phyloP scores from a whole-genome alignment of 2,329 filamentous ascomycete species.

The Fusarium redolens region DNA sequence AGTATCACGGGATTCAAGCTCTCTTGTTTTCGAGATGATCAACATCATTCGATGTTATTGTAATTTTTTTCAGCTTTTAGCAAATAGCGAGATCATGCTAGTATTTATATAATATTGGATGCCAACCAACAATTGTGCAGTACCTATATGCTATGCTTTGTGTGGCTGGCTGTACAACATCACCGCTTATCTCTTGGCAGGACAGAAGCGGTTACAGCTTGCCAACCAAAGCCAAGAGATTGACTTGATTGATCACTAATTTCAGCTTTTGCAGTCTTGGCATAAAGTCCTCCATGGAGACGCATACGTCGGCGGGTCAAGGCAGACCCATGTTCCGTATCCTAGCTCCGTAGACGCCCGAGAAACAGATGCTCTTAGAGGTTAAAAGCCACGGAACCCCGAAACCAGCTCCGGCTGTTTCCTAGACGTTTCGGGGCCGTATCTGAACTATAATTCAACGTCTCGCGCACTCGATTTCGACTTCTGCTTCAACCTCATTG shows the following conservation, averaged over 20 bases:
- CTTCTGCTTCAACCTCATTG: not conserved
- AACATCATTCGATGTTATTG: slow-evolving; percentile 10
- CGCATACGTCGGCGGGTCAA: not conserved
- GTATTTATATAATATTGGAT: slow-evolving; percentile 1
- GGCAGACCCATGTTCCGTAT: slow-evolving; percentile 1
- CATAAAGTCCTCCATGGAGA: slow-evolving; percentile 10
- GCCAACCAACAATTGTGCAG: not conserved
- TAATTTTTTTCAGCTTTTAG: not conserved
- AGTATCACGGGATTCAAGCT: not conserved
- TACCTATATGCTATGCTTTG: not conserved
- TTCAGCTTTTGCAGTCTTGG: slow-evolving; percentile 3
- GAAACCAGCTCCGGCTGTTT: slow-evolving; percentile 23
- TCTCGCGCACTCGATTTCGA: slow-evolving; percentile 23
- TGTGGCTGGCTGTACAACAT: slow-evolving; percentile 15
- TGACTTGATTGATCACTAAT: slow-evolving; percentile 5
- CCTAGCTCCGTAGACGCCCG: slow-evolving; percentile 38
- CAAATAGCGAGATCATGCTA: not conserved
- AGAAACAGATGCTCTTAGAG: slow-evolving; percentile 18
- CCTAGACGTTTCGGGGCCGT: slow-evolving; percentile 24
- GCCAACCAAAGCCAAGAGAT: slow-evolving; percentile 29
- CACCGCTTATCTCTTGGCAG: slow-evolving; percentile 2
- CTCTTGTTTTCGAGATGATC: not conserved
- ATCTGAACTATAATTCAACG: slow-evolving; percentile 35
- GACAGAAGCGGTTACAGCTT: not conserved
- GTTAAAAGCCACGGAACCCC: slow-evolving; percentile 11